A percentile compares a stretch with the other conserved stretches of the same genome.
These are phyloP conservation scores for Geotrichum macrosporum DNA, from an alignment of 1,139 yeast genomes.

Conservation along the genomic window DNA sequence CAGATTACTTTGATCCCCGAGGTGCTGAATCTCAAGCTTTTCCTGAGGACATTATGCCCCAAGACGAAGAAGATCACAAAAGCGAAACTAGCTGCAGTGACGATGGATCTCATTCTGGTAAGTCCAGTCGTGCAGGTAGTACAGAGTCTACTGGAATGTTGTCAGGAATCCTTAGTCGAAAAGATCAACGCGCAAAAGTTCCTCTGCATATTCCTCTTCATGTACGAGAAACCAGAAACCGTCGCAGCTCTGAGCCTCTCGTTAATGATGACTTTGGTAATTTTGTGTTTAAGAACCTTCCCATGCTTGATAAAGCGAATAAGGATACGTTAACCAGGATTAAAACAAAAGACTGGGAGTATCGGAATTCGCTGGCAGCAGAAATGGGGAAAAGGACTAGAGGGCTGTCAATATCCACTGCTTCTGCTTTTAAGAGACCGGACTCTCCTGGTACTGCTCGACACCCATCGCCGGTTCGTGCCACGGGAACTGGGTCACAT, in stretches of 20 bases:
- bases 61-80: constrained; percentile 31
- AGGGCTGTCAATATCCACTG: constrained; percentile 30
- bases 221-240: constrained; percentile 59
- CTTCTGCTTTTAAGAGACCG: constrained; percentile 20
- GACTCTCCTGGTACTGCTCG: constrained; percentile 19
- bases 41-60: constrained; percentile 23
- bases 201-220: constrained; percentile 53
- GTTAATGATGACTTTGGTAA: constrained; percentile 76
- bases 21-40: constrained; percentile 57
- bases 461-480: constrained; percentile 20
- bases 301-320: constrained; percentile 89
- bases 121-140: constrained; percentile 23
- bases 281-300: constrained; percentile 81
- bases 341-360: constrained; percentile 72
- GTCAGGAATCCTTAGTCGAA: constrained; percentile 1
- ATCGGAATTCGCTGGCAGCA: constrained; percentile 17
- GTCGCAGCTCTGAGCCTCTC: constrained; percentile 56
- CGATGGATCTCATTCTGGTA: constrained; percentile 18
- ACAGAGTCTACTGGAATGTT: constrained; percentile 21
- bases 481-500: constrained; percentile 15
- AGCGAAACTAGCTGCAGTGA: constrained; percentile 13
- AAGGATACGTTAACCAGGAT: constrained; percentile 85
- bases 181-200: constrained; percentile 10
- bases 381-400: constrained; percentile 24
- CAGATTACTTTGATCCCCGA: constrained; percentile 86